Percentiles rank a stretch among this genome's conserved stretches.
Evolutionary conservation across 306 rosid genomes (phyloP).

Genomic region (Coriaria nepalensis): DNA sequence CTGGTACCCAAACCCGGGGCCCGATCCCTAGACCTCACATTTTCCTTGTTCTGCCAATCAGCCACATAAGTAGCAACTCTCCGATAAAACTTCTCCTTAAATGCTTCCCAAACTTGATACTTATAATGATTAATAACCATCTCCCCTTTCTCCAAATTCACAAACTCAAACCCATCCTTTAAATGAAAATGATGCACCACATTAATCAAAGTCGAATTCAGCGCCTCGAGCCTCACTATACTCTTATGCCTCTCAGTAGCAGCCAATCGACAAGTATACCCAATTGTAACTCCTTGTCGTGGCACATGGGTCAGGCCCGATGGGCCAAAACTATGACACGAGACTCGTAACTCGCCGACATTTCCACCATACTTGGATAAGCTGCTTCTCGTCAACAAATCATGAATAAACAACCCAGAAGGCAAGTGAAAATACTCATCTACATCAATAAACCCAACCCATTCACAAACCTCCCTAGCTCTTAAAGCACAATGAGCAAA

Average conservation of each 20-base stretch:
- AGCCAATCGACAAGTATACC: slow-evolving; percentile 50
- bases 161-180: slow-evolving; percentile 21
- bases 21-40: slow-evolving; percentile 63
- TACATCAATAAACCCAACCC: slow-evolving; percentile 78
- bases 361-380: not conserved
- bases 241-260: slow-evolving; percentile 70
- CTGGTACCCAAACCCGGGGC: slow-evolving; percentile 66
- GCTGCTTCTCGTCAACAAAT: slow-evolving; percentile 19
- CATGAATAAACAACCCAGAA: slow-evolving; percentile 4
- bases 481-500: slow-evolving; percentile 63
- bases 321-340: slow-evolving; percentile 66
- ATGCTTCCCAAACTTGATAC: slow-evolving; percentile 82
- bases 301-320: slow-evolving; percentile 39
- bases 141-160: slow-evolving; percentile 24
- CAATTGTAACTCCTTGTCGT: slow-evolving; percentile 40
- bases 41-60: slow-evolving; percentile 48
- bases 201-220: slow-evolving; percentile 46
- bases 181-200: slow-evolving; percentile 83
- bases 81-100: slow-evolving; percentile 58
- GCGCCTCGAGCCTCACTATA: slow-evolving; percentile 53
- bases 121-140: slow-evolving; percentile 72
- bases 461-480: slow-evolving; percentile 43
- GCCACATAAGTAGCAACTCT: slow-evolving; percentile 75
- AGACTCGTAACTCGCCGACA: slow-evolving; percentile 41
- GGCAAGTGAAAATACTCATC: slow-evolving; percentile 61